phyloP scores from a whole-genome alignment of 2,329 filamentous ascomycete genomes.

The Aureobasidium sp. region DNA sequence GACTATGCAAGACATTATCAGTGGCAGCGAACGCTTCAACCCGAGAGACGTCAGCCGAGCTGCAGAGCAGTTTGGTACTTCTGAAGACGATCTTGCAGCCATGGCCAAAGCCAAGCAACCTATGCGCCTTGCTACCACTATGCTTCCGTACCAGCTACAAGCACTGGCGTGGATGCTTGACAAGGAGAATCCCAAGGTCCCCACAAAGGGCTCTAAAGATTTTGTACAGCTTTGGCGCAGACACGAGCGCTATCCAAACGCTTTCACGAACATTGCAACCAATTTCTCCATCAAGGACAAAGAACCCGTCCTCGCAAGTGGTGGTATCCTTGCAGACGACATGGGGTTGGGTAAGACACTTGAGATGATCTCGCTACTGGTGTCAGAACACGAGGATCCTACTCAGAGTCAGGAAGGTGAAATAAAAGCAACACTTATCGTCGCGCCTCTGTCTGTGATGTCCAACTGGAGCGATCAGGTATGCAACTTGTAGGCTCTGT shows the following conservation, averaged over 20 bases:
- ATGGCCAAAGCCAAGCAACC: constrained; percentile 71
- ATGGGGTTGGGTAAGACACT: constrained; percentile 91
- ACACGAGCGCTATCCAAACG: constrained; percentile 30
- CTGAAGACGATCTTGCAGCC: constrained; percentile 61
- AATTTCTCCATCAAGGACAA: constrained; percentile 53
- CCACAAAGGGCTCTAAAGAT: constrained; percentile 51
- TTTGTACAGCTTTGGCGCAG: constrained; percentile 73
- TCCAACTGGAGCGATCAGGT: constrained; percentile 77
- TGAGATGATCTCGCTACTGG: constrained; percentile 73
- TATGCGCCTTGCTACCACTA: constrained; percentile 52
- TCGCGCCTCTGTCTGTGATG: constrained; percentile 80
- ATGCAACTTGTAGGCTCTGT: not conserved
- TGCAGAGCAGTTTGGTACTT: constrained; percentile 62
- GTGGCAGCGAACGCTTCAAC: constrained; percentile 60
- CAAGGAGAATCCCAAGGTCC: constrained; percentile 65
- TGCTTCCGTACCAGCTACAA: constrained; percentile 75
- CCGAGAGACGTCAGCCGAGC: constrained; percentile 58
- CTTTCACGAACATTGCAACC: constrained; percentile 63
- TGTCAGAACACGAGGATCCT: constrained; percentile 42
- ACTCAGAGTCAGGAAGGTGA: constrained; percentile 15
- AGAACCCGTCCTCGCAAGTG: constrained; percentile 61
- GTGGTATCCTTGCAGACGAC: constrained; percentile 83
- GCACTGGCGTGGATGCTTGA: constrained; percentile 75
- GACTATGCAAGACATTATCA: constrained; percentile 57
- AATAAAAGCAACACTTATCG: constrained; percentile 63